A percentile compares a stretch with the other conserved stretches of the same genome.
phyloP scores from a whole-genome alignment of 495 filamentous ascomycete species.

The Xylaria scruposa region DNA sequence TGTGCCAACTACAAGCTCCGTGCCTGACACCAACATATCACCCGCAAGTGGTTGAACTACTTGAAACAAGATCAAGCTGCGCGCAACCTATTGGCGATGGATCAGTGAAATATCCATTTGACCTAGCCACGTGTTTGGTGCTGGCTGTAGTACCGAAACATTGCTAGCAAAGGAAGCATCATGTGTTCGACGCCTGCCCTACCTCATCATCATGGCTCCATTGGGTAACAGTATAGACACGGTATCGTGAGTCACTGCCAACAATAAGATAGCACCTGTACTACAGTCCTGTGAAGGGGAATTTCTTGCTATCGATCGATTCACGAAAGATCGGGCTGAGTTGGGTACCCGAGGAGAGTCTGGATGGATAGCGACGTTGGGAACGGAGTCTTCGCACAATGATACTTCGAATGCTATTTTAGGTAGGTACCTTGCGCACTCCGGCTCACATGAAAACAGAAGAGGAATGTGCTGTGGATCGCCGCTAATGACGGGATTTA shows the following conservation, averaged over 20 bases:
- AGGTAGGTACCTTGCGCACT: not conserved
- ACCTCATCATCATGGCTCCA: not conserved
- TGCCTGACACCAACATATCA: slow-evolving; percentile 37
- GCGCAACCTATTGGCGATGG: not conserved
- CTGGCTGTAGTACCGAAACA: slow-evolving; percentile 2
- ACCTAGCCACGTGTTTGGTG: slow-evolving; percentile 22
- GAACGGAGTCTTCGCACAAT: not conserved
- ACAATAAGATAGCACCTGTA: not conserved
- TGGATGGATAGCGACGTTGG: not conserved
- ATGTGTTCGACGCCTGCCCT: not conserved
- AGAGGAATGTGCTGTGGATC: not conserved
- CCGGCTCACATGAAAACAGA: not conserved
- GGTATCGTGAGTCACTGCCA: slow-evolving; percentile 22
- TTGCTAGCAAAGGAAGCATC: not conserved
- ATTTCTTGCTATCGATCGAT: not conserved
- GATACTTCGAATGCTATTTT: slow-evolving; percentile 2
- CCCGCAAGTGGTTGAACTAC: slow-evolving; percentile 32
- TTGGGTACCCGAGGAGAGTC: not conserved
- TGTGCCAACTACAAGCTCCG: slow-evolving; percentile 62
- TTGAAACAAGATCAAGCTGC: slow-evolving; percentile 16
- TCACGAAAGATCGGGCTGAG: not conserved
- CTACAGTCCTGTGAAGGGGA: not conserved
- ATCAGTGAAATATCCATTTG: not conserved
- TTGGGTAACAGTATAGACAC: slow-evolving; percentile 10
- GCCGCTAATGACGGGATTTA: slow-evolving; percentile 21